Conservation (phyloP, 352 stramenopile species). For the Pythium guiyangense region DNA sequence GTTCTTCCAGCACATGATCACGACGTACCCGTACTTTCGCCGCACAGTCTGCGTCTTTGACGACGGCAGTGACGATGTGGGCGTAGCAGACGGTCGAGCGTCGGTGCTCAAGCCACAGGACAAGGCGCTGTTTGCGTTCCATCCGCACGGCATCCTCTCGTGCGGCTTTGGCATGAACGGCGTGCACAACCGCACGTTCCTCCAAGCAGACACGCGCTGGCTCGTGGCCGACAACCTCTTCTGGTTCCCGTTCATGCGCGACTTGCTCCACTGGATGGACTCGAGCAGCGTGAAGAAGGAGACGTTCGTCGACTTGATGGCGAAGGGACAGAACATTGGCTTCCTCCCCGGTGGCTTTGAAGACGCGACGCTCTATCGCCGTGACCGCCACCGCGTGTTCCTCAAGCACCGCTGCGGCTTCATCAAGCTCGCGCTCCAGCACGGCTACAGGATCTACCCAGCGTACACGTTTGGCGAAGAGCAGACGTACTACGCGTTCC, state of each 20-base stretch:
- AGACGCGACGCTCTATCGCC: constrained; percentile 92
- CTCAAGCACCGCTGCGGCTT: constrained; percentile 91
- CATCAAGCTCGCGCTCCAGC: constrained; percentile 90
- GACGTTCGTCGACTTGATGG: constrained; percentile 53
- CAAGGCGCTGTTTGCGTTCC: constrained; percentile 42
- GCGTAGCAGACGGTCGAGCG: too few relatives aligned
- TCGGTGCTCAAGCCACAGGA: constrained; percentile 31
- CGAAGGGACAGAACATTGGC: constrained; percentile 50
- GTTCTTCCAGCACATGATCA: too few relatives aligned
- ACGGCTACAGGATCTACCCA: constrained; percentile 88
- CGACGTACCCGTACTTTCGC: too few relatives aligned
- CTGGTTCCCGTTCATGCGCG: constrained; percentile 58
- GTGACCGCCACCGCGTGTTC: constrained; percentile 85
- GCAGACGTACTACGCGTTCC: too few relatives aligned
- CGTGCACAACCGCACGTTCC: constrained; percentile 42
- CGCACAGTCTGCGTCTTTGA: too few relatives aligned
- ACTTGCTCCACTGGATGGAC: constrained; percentile 73
- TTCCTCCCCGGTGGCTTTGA: constrained; percentile 93
- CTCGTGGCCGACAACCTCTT: constrained; percentile 68
- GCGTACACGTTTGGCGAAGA: too few relatives aligned
- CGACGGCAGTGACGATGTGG: too few relatives aligned
- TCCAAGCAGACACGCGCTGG: constrained; percentile 43
- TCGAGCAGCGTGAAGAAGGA: constrained; percentile 41
- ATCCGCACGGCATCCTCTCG: constrained; percentile 62
- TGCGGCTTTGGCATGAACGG: constrained; percentile 55